phyloP scores from a whole-genome alignment of 495 filamentous ascomycete genomes.

The Tirmania nivea region DNA sequence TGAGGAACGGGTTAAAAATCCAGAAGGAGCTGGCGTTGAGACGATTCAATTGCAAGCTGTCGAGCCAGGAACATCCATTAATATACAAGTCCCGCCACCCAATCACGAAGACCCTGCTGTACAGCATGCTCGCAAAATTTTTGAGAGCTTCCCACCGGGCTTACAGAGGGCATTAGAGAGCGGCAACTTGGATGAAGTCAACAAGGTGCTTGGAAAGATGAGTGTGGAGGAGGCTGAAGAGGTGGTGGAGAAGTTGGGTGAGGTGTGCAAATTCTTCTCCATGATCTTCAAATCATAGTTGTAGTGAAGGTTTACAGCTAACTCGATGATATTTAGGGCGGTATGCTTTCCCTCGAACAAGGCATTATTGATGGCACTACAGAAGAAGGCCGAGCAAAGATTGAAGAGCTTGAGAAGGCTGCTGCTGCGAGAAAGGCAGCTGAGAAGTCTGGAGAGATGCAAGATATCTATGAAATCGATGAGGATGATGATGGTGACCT shows the following conservation, averaged over 20 bases:
- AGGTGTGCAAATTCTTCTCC: constrained; percentile 29
- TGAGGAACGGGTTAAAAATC: constrained; percentile 37
- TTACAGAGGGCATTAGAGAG: constrained; percentile 62
- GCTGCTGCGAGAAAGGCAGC: constrained; percentile 13
- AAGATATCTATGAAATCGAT: not conserved
- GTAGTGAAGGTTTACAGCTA: not conserved
- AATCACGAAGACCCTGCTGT: constrained; percentile 43
- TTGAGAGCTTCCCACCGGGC: constrained; percentile 61
- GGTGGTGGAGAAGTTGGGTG: constrained; percentile 58
- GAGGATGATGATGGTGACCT: not conserved
- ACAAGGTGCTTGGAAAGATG: constrained; percentile 89
- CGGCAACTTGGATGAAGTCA: constrained; percentile 78
- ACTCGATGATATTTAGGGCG: constrained; percentile 28
- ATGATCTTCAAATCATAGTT: not conserved
- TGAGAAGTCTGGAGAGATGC: not conserved
- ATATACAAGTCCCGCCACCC: constrained; percentile 54
- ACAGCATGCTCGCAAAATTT: constrained; percentile 47
- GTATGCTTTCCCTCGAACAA: constrained; percentile 78
- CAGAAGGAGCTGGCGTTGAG: constrained; percentile 44
- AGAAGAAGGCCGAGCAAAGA: constrained; percentile 57
- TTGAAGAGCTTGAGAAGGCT: constrained; percentile 57
- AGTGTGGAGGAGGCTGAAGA: constrained; percentile 82
- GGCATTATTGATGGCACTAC: constrained; percentile 92
- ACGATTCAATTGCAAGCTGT: constrained; percentile 96
- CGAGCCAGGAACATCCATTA: constrained; percentile 79